These are phyloP conservation scores for Cystofilobasidium ferigula DNA, from an alignment of 768 basidiomycete genomes.

Conservation along the genomic window DNA sequence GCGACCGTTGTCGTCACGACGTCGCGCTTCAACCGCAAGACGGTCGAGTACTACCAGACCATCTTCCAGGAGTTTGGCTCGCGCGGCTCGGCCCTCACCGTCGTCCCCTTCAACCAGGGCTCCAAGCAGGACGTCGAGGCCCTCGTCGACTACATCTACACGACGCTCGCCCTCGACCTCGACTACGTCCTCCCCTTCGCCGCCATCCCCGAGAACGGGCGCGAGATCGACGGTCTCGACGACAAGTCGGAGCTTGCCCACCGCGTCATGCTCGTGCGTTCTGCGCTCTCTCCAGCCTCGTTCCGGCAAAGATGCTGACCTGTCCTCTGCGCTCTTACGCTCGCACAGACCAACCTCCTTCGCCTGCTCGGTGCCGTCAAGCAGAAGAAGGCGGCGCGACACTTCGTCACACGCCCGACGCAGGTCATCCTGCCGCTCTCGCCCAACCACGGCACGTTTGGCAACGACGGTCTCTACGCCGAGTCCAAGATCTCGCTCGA, in stretches of 20 bases:
- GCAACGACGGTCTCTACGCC: slow-evolving; percentile 93
- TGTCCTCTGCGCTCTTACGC: neutral
- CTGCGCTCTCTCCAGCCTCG: fast-evolving
- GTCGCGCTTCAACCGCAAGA: slow-evolving; percentile 83
- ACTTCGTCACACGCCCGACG: slow-evolving; percentile 94
- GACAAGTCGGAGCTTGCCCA: slow-evolving; percentile 97
- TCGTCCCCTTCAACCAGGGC: slow-evolving; percentile 98
- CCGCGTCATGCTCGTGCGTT: slow-evolving; percentile 70
- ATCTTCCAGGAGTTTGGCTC: slow-evolving; percentile 94
- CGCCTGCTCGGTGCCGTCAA: slow-evolving; percentile 95
- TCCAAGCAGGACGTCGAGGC: slow-evolving; percentile 98
- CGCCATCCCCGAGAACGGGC: slow-evolving; percentile 94
- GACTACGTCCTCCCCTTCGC: slow-evolving; percentile 99
- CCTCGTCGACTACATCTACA: slow-evolving; percentile 95
- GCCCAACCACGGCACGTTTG: slow-evolving; percentile 95
- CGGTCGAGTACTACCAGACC: slow-evolving; percentile 91
- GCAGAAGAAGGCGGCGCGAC: slow-evolving; percentile 87
- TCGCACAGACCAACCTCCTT: slow-evolving; percentile 62
- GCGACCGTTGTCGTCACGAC: slow-evolving; percentile 96
- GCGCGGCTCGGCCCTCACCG: slow-evolving; percentile 88
- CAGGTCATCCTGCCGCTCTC: slow-evolving; percentile 96
- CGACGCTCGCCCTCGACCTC: slow-evolving; percentile 84
- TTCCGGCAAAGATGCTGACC: no score
- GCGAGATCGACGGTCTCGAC: slow-evolving; percentile 93
- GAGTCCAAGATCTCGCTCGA: slow-evolving; percentile 98